Base-by-base conservation (phyloP, 2,329 filamentous ascomycete genomes). In the Aspergillus novofumigatus region DNA sequence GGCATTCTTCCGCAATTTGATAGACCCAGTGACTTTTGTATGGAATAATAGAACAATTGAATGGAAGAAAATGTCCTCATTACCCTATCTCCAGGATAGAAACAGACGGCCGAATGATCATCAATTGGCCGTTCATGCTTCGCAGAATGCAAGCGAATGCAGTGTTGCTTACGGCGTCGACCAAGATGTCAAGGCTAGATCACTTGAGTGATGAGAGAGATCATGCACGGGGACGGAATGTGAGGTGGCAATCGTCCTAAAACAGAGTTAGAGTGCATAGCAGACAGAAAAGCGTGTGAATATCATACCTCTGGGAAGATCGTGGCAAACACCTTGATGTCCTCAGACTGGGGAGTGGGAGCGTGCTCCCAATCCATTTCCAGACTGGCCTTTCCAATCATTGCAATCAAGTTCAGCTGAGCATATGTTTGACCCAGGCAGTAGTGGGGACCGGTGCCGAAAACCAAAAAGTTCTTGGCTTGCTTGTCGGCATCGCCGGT, bases 291-390 rank as follows among this genome's bases (percentile, higher is more conserved):
- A n/a, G 7, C 6, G 9, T 53, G 25, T 21, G 38, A 4, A 45
- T 32, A 61, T 54, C 55, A 62, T 58, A 95, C 92, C 89, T 89
- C 89, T 56, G 94, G 94, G 83, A 99, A 99, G 67, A 99, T 96
- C 28, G 92, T 97, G 44, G 94, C 94, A 78, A 97, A 99, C 65
- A 97, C 93, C 80, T 96, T 93, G 77, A 99, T 97, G 76, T 96
- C 88, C 78, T 99, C 94, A 0, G 91, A 96, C 58, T 81, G 70
- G 0, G 89, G 86, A 10, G 94, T 97, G 20, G 91, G 78, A 72
- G 91, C 86, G 75, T 99, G 94, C 73, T 87, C 84, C 93, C 93
- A 97, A 75, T 97, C 86, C 65, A 97, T 81, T 71, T 87, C 81
- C 74, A 96, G 82, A 63, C 90, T 89, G 8, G 92, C 92, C 83